Conservation (phyloP, 108 stramenopile genomes). For the Cyclotella baltica region DNA sequence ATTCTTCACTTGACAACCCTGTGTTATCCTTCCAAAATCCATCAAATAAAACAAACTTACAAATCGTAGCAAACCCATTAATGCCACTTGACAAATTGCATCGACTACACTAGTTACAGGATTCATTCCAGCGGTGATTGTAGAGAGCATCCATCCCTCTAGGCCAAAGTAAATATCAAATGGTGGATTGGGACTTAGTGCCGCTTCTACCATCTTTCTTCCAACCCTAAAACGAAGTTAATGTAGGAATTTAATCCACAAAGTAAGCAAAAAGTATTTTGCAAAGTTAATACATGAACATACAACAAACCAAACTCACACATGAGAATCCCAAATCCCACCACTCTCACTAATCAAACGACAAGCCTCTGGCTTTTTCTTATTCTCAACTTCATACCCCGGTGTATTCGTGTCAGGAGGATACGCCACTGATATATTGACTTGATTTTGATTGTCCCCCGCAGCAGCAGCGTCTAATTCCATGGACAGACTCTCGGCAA, state of each 20-base stretch:
- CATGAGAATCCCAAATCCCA: conserved; percentile 69
- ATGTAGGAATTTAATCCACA: neutral
- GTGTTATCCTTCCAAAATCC: conserved; percentile 79
- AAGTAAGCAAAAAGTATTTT: neutral
- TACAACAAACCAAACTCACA: conserved; percentile 41
- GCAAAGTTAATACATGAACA: neutral
- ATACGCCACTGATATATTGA: conserved; percentile 85
- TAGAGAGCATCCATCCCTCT: conserved; percentile 88
- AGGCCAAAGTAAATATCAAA: conserved; percentile 79
- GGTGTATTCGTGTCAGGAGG: conserved; percentile 99
- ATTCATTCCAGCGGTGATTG: conserved; percentile 78
- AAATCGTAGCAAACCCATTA: conserved; percentile 75
- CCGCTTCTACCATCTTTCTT: conserved; percentile 65
- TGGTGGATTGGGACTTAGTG: conserved; percentile 60
- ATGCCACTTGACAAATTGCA: conserved; percentile 71
- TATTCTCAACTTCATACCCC: conserved; percentile 87
- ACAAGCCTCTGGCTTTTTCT: conserved; percentile 78
- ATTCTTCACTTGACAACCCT: conserved; percentile 34
- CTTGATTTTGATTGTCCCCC: conserved; percentile 27
- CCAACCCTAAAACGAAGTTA: conserved; percentile 55
- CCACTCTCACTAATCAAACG: conserved; percentile 69
- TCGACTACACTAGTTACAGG: conserved; percentile 64
- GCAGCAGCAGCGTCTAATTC: conserved; percentile 64
- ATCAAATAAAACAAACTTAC: conserved; percentile 78
- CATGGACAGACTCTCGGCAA: conserved; percentile 81